Base-by-base conservation (phyloP, 2,329 filamentous ascomycete genomes). In the Diaporthe australafricana region DNA sequence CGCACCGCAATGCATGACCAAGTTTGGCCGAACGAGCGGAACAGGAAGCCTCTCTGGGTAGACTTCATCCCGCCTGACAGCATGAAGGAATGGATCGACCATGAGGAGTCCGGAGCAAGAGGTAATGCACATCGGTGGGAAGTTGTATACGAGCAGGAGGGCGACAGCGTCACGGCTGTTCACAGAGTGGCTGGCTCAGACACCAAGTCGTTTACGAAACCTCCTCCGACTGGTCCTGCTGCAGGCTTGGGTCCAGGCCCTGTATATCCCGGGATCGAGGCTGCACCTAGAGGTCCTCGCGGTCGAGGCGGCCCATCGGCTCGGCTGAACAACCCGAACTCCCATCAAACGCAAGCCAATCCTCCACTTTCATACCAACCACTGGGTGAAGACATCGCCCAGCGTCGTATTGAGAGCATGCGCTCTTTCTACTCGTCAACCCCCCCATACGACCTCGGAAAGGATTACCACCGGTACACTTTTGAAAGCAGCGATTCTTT, bases 1-100 rank as follows among this genome's bases (percentile, higher is more conserved):
- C 92, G 96, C 62, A 88, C 90, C 12, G 88, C 89, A 2, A 85
- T 98, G 2, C 96, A 99, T 81, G 89, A 91, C 71, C 88, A 88
- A 27, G 88, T 95, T 45, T 98, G 95, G 94, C 96, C 96, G 0
- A 90, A 95, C 72, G 96, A 98, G 82, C 90, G 92, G 72, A 93
- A 92, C 75, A 89, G 96, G 40, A 97, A 96, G 80, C 87, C 91
- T 0, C 87, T 98, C 1, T 97, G 92, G 89, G 94, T 94, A 4
- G 96, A 99, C 80, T 98, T 96, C 80, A 87, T 98, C 25, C 96
- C 96, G 0, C 88, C 92, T 22, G 90, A 94, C 32, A 89, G 90
- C 74, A 87, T 97, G 5, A 80, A 84, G 17, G 87, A 88, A 30
- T 98, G 95, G 94, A 92, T 97, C 72, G 87, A 89, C 9, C 87